These are phyloP conservation scores for Samsoniella hepiali DNA, from an alignment of 2,329 filamentous ascomycete genomes.

Conservation along the genomic window DNA sequence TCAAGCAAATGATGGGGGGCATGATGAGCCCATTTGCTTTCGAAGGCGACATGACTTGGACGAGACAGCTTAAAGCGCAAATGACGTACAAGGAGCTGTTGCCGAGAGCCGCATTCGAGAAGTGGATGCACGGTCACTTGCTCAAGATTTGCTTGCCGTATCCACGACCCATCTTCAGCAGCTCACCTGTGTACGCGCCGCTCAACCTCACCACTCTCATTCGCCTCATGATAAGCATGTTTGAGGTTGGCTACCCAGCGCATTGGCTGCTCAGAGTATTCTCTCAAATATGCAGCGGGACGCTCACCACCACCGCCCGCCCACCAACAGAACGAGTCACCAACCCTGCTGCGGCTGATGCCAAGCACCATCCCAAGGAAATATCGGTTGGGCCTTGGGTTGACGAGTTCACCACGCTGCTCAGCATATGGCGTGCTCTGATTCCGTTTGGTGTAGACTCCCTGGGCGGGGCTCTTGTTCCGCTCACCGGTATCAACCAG, in stretches of 20 bases:
- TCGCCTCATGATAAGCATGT: conserved; percentile 23
- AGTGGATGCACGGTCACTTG: conserved; percentile 26
- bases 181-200: conserved; percentile 24
- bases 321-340: conserved; percentile 22
- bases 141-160: conserved; percentile 28
- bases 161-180: conserved; percentile 19
- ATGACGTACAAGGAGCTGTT: conserved; percentile 20
- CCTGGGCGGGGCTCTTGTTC: conserved; percentile 1
- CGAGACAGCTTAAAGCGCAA: neutral
- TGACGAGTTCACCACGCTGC: conserved; percentile 24
- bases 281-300: conserved; percentile 20
- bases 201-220: conserved; percentile 27
- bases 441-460: conserved; percentile 24
- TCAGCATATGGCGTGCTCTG: conserved; percentile 24
- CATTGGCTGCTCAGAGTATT: conserved; percentile 28
- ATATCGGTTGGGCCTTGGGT: conserved; percentile 22
- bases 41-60: conserved; percentile 26
- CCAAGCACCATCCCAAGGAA: neutral
- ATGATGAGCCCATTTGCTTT: neutral
- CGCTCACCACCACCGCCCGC: conserved; percentile 24
- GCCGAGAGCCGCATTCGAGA: conserved; percentile 23
- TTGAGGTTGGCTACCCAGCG: conserved; percentile 27
- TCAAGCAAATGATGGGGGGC: neutral
- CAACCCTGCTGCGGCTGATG: conserved; percentile 12
- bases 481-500: neutral